Percentiles rank a stretch among this genome's conserved stretches.
phyloP scores from a whole-genome alignment of 306 rosid species.

The Calophaca sinica region DNA sequence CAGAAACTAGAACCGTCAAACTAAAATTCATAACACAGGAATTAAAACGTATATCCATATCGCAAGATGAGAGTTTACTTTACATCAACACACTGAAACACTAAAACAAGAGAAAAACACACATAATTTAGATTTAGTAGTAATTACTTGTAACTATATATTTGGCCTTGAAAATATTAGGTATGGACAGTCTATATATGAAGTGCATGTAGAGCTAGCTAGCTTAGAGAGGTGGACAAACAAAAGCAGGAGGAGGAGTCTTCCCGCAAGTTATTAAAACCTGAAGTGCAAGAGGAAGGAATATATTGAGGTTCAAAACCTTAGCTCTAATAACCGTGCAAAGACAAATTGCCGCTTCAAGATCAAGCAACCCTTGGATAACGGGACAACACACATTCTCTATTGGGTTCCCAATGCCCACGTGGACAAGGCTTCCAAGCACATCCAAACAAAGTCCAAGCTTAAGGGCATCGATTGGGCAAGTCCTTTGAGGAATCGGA shows the following conservation, averaged over 20 bases:
- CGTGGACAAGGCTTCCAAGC: conserved; percentile 81
- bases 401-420: conserved; percentile 74
- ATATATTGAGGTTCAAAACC: conserved; percentile 80
- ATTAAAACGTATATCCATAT: neutral
- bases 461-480: conserved; percentile 80
- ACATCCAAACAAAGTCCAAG: conserved; percentile 87
- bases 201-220: neutral
- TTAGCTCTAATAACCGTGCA: conserved; percentile 77
- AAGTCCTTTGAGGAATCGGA: conserved; percentile 42
- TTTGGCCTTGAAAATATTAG: neutral
- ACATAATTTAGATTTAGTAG: neutral
- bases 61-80: neutral
- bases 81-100: conserved; percentile 11
- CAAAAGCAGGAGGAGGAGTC: conserved; percentile 91
- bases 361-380: conserved; percentile 79
- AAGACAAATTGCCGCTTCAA: conserved; percentile 91
- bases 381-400: conserved; percentile 85
- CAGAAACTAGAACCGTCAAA: no score
- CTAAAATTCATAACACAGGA: no score
- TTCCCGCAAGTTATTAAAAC: conserved; percentile 73
- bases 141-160: neutral
- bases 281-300: conserved; percentile 85
- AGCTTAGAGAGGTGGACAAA: conserved; percentile 75
- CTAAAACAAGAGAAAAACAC: neutral
- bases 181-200: neutral